These are phyloP conservation scores for Tricholomella constricta DNA, from an alignment of 768 basidiomycete genomes.

Conservation along the genomic window DNA sequence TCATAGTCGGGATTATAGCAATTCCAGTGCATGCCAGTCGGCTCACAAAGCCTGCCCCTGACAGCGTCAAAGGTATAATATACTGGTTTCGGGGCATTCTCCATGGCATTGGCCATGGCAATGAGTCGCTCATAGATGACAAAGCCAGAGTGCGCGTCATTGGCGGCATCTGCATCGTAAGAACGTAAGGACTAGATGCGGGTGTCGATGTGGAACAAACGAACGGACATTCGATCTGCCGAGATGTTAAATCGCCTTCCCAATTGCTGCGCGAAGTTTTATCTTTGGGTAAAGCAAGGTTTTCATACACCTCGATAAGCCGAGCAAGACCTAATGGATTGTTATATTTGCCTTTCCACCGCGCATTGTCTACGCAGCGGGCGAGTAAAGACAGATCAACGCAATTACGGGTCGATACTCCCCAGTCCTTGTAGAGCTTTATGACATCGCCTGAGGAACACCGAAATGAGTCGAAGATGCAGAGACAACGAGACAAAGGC, in stretches of 20 bases:
- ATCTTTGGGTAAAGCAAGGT: conserved; percentile 56
- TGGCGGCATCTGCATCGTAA: conserved; percentile 55
- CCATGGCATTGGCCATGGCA: conserved; percentile 39
- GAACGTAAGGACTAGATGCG: background rate
- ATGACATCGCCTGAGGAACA: conserved; percentile 57
- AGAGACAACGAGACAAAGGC: conserved; percentile 8
- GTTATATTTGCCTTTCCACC: conserved; percentile 75
- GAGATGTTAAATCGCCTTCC: conserved; percentile 48
- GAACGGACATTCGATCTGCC: conserved; percentile 63
- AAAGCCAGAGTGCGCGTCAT: conserved; percentile 71
- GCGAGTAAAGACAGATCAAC: conserved; percentile 75
- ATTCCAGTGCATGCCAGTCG: conserved; percentile 49
- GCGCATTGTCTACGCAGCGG: conserved; percentile 64
- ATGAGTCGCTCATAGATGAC: conserved; percentile 49
- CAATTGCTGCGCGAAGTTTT: conserved; percentile 69
- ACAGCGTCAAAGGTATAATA: conserved; percentile 64
- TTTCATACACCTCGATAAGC: conserved; percentile 63
- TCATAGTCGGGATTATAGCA: conserved; percentile 69
- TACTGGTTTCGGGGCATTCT: conserved; percentile 33
- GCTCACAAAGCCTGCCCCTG: conserved; percentile 46
- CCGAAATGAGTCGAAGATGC: conserved; percentile 10
- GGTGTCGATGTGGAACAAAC: background rate
- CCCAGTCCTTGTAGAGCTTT: conserved; percentile 59
- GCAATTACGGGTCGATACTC: conserved; percentile 47
- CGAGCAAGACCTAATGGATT: conserved; percentile 62